Conservation (phyloP, 2,329 filamentous ascomycete species). For the Fusarium odoratissimum region DNA sequence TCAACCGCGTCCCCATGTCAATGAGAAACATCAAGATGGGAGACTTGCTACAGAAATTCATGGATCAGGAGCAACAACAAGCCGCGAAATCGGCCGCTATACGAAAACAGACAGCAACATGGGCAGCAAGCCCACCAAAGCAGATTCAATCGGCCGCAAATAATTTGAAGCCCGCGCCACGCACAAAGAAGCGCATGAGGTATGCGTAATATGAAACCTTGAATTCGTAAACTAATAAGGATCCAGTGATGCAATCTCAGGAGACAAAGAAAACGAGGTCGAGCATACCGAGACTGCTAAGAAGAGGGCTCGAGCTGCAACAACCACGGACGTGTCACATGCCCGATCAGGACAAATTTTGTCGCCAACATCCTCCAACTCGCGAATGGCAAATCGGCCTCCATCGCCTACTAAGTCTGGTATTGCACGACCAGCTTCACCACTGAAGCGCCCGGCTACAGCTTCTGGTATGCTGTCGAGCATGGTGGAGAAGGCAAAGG, state of each 20-base stretch:
- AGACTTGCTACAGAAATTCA: conserved; percentile 72
- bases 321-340: conserved; percentile 54
- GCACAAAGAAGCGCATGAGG: conserved; percentile 63
- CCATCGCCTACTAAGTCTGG: conserved; percentile 68
- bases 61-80: conserved; percentile 59
- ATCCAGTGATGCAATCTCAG: conserved; percentile 70
- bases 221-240: conserved; percentile 39
- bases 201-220: conserved; percentile 48
- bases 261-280: conserved; percentile 82
- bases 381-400: conserved; percentile 67
- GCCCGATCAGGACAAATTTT: conserved; percentile 70
- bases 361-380: conserved; percentile 86
- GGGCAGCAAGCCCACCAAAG: conserved; percentile 52
- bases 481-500: conserved; percentile 72
- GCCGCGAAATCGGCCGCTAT: conserved; percentile 60
- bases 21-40: conserved; percentile 85
- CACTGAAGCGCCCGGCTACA: conserved; percentile 65
- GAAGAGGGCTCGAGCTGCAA: conserved; percentile 67
- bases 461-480: conserved; percentile 62
- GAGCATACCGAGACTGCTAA: conserved; percentile 73
- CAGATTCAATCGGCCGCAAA: conserved; percentile 43
- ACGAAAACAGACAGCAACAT: conserved; percentile 62
- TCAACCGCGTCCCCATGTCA: conserved; percentile 88
- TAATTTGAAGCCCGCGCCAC: conserved; percentile 40
- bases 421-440: conserved; percentile 69